Conservation (phyloP, 2,329 filamentous ascomycete species). For the Orbilia javanica region DNA sequence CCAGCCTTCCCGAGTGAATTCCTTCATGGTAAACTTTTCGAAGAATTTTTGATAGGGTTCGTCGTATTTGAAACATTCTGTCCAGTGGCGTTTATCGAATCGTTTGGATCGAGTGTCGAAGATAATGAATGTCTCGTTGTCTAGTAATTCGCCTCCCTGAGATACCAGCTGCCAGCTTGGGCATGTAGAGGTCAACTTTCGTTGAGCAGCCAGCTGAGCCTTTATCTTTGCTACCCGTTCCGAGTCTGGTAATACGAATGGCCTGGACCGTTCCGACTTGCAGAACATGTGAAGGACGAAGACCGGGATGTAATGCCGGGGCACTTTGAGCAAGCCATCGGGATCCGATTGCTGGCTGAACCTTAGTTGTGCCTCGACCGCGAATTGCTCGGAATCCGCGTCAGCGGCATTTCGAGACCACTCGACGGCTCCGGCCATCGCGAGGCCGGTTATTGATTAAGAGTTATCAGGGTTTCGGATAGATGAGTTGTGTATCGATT, state of each 20-base stretch:
- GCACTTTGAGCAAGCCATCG: slow-evolving; percentile 60
- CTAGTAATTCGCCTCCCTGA: slow-evolving; percentile 56
- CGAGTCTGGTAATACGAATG: slow-evolving; percentile 57
- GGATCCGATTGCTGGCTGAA: slow-evolving; percentile 61
- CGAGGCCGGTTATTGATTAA: slow-evolving; percentile 54
- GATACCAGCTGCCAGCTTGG: slow-evolving; percentile 46
- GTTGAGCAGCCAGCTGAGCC: slow-evolving; percentile 47
- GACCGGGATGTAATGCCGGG: slow-evolving; percentile 61
- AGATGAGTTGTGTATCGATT: slow-evolving; percentile 34
- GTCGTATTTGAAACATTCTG: slow-evolving; percentile 62
- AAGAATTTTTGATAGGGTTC: slow-evolving; percentile 62
- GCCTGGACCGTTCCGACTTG: slow-evolving; percentile 59
- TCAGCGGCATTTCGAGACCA: slow-evolving; percentile 62
- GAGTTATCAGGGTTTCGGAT: slow-evolving; percentile 44
- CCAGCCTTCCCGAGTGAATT: slow-evolving; percentile 60
- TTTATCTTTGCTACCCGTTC: slow-evolving; percentile 56
- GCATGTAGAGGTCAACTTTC: slow-evolving; percentile 48
- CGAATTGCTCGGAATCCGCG: slow-evolving; percentile 58
- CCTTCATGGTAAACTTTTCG: slow-evolving; percentile 62
- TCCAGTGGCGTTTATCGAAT: slow-evolving; percentile 62
- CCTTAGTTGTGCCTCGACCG: slow-evolving; percentile 53
- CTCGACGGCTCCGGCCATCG: slow-evolving; percentile 60
- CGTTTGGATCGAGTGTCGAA: slow-evolving; percentile 61
- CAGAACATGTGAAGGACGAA: slow-evolving; percentile 62
- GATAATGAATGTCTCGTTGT: slow-evolving; percentile 61